Evolutionary conservation across 2,329 filamentous ascomycete species (phyloP).

Genomic region (Phaeomoniella chlamydospora): DNA sequence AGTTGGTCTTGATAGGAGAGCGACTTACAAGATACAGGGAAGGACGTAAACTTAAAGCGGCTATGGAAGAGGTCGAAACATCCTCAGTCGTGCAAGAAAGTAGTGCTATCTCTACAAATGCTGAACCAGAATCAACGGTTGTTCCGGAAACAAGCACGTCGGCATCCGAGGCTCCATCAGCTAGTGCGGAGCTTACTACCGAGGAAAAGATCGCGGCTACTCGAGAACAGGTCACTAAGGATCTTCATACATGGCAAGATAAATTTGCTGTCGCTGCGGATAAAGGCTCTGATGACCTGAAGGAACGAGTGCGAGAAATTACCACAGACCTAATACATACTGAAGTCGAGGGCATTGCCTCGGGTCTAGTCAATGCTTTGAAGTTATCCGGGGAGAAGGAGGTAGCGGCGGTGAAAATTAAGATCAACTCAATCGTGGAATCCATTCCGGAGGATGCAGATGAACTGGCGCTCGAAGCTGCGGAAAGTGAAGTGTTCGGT

Average conservation of each 20-base stretch:
- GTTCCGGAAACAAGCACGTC: conserved; percentile 12
- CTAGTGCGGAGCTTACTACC: conserved; percentile 25
- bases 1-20: conserved; percentile 82
- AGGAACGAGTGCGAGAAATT: conserved; percentile 52
- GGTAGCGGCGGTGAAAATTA: conserved; percentile 49
- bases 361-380: conserved; percentile 52
- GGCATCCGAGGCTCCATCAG: conserved; percentile 12
- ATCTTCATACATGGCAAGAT: conserved; percentile 72
- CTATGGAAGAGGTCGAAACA: conserved; percentile 39
- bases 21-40: conserved; percentile 54
- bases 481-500: conserved; percentile 35
- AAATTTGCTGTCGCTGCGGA: conserved; percentile 79
- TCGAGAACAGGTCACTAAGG: conserved; percentile 56
- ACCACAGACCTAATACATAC: conserved; percentile 53
- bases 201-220: conserved; percentile 23
- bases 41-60: conserved; percentile 47
- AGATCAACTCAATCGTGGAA: conserved; percentile 43
- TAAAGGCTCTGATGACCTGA: conserved; percentile 59
- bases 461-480: conserved; percentile 34
- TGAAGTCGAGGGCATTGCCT: conserved; percentile 52
- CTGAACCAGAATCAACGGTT: conserved; percentile 12
- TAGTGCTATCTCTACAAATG: conserved; percentile 7
- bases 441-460: conserved; percentile 44
- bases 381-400: conserved; percentile 52
- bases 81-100: conserved; percentile 12